Conservation (phyloP, 2,329 filamentous ascomycete species). For the Dothidotthia symphoricarpi region DNA sequence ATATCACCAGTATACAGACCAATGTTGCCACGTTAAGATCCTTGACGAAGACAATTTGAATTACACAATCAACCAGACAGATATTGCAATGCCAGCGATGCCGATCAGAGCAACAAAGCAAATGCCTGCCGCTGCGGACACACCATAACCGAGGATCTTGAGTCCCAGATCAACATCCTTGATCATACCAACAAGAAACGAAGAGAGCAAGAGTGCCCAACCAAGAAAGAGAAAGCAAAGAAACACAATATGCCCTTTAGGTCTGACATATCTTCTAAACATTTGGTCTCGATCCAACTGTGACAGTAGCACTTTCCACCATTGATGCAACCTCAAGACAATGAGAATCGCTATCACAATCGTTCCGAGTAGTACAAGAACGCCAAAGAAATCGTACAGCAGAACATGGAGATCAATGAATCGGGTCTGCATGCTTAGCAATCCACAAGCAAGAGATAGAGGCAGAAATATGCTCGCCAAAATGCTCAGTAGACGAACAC, state of each 20-base stretch:
- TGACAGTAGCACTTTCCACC: no score
- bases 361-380: slow-evolving; percentile 3
- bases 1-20: no score
- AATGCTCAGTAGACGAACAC: background rate
- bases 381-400: slow-evolving; percentile 9
- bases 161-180: slow-evolving; percentile 4
- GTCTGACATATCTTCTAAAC: background rate
- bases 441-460: slow-evolving; percentile 1
- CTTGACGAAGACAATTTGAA: no score
- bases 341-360: slow-evolving; percentile 1
- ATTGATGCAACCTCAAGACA: background rate
- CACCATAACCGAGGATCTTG: slow-evolving; percentile 5
- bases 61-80: no score
- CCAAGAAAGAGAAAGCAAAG: background rate
- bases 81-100: no score
- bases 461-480: slow-evolving; percentile 4
- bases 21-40: no score
- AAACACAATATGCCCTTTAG: background rate
- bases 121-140: background rate
- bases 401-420: background rate
- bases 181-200: slow-evolving; percentile 9
- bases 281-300: no score
- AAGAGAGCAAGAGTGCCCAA: slow-evolving; percentile 1
- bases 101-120: no score
- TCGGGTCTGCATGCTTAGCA: slow-evolving; percentile 4